Percentiles rank a stretch among this genome's conserved stretches.
phyloP scores from a whole-genome alignment of 1,284 basidiomycete genomes.

The Moesziomyces globuligerus region DNA sequence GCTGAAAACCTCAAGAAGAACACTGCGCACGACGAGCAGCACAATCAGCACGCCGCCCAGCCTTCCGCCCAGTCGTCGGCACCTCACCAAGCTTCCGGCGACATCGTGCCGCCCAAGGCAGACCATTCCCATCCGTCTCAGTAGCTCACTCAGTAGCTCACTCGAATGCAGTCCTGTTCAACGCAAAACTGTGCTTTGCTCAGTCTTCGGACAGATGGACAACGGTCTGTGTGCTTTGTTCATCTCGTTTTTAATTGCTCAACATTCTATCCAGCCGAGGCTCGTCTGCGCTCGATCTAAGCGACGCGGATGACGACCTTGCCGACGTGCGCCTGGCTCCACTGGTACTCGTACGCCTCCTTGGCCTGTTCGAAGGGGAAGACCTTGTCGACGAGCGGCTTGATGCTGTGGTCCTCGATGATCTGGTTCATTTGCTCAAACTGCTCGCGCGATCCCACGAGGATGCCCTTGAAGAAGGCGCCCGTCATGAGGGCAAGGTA shows the following conservation, averaged over 20 bases:
- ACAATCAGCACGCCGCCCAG: conserved; percentile 6
- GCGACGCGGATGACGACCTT: conserved; percentile 54
- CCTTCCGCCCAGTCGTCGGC: conserved; percentile 8
- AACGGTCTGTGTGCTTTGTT: too few relatives aligned
- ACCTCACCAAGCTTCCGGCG: conserved; percentile 10
- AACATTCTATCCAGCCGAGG: too few relatives aligned
- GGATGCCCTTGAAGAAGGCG: conserved; percentile 66
- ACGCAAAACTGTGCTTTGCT: too few relatives aligned
- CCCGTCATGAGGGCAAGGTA: conserved; percentile 30
- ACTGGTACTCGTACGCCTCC: conserved; percentile 70
- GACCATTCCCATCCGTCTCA: not conserved
- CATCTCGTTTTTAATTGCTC: too few relatives aligned
- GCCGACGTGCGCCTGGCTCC: conserved; percentile 57
- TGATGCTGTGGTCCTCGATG: conserved; percentile 69
- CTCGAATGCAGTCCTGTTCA: too few relatives aligned
- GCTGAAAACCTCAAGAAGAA: conserved; percentile 47
- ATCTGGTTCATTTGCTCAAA: conserved; percentile 71
- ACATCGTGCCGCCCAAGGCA: conserved; percentile 34
- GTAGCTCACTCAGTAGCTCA: not conserved
- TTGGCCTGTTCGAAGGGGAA: conserved; percentile 71
- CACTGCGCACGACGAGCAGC: conserved; percentile 15
- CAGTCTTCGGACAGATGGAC: too few relatives aligned
- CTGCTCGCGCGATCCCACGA: conserved; percentile 67
- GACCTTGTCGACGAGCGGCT: conserved; percentile 72
- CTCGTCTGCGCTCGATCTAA: conserved; percentile 2